phyloP scores from a whole-genome alignment of 352 stramenopile species.

The Aphanomyces invadans region DNA sequence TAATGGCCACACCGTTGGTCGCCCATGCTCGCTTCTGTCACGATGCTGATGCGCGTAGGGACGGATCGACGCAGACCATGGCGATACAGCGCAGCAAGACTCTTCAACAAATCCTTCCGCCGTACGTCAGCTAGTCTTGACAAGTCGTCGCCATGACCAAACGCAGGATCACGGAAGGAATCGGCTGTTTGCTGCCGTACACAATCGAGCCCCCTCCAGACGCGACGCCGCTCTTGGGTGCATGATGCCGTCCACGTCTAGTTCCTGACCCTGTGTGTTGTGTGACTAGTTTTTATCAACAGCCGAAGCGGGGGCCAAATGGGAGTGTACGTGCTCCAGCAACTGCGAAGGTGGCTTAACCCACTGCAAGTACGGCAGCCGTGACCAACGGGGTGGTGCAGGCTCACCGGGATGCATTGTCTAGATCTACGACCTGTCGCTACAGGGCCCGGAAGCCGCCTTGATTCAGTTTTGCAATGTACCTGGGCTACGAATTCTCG shows the following conservation, averaged over 20 bases:
- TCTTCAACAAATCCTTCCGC: background rate
- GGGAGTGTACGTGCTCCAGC: slow-evolving; percentile 87
- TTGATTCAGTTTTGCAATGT: slow-evolving; percentile 88
- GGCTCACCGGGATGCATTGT: no score
- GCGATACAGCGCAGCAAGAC: background rate
- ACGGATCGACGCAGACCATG: slow-evolving; percentile 15
- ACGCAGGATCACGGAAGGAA: no score
- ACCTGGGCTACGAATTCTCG: slow-evolving; percentile 82
- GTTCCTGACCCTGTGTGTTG: background rate
- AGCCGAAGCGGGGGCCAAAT: slow-evolving; percentile 90
- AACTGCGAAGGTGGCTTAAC: slow-evolving; percentile 90
- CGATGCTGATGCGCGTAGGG: background rate
- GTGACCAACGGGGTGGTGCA: no score
- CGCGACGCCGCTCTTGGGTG: slow-evolving; percentile 43
- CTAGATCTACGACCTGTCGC: slow-evolving; percentile 88
- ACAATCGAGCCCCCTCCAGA: slow-evolving; percentile 45
- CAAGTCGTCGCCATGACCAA: no score
- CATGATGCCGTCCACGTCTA: no score
- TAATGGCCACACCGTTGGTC: background rate
- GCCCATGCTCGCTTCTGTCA: no score
- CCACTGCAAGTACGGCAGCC: slow-evolving; percentile 92
- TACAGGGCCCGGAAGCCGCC: slow-evolving; percentile 86
- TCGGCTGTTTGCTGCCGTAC: slow-evolving; percentile 53
- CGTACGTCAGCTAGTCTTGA: no score
- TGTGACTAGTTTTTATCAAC: slow-evolving; percentile 93